Evolutionary conservation across 176 grass and related monocot species (phyloP).

Genomic region (Cenchrus purpureus): DNA sequence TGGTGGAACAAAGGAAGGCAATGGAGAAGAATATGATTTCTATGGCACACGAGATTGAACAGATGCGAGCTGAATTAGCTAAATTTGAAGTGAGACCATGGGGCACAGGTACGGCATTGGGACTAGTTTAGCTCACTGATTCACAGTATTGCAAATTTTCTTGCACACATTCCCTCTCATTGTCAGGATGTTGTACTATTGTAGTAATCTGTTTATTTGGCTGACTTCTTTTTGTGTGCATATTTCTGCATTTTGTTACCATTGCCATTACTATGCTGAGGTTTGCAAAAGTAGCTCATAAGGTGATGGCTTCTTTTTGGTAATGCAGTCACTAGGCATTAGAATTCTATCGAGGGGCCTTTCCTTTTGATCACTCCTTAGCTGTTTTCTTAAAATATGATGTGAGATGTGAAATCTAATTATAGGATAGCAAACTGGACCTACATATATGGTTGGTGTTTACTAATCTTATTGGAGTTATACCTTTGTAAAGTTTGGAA

Average conservation of each 20-base stretch:
- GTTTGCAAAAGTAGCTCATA: conserved; percentile 16
- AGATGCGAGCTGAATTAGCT: conserved; percentile 60
- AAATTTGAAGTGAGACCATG: conserved; percentile 56
- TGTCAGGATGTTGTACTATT: background rate
- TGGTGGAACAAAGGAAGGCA: conserved; percentile 79
- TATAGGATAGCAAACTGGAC: background rate
- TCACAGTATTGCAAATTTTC: conserved; percentile 1
- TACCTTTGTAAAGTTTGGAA: background rate
- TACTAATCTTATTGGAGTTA: background rate
- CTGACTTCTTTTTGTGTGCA: background rate
- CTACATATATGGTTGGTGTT: background rate
- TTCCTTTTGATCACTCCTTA: background rate
- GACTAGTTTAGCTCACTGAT: background rate
- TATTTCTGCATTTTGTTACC: conserved; percentile 17
- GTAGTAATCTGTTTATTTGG: conserved; percentile 4
- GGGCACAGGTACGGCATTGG: conserved; percentile 44
- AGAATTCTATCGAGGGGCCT: conserved; percentile 8
- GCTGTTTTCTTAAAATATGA: background rate
- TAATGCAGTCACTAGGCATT: background rate
- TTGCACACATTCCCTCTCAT: conserved; percentile 22
- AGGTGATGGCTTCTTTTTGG: conserved; percentile 7
- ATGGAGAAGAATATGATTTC: conserved; percentile 80
- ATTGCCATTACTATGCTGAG: background rate
- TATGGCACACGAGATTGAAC: conserved; percentile 68
- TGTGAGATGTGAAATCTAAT: background rate